Conservation (phyloP, 495 filamentous ascomycete genomes). For the Tuber magnatum region DNA sequence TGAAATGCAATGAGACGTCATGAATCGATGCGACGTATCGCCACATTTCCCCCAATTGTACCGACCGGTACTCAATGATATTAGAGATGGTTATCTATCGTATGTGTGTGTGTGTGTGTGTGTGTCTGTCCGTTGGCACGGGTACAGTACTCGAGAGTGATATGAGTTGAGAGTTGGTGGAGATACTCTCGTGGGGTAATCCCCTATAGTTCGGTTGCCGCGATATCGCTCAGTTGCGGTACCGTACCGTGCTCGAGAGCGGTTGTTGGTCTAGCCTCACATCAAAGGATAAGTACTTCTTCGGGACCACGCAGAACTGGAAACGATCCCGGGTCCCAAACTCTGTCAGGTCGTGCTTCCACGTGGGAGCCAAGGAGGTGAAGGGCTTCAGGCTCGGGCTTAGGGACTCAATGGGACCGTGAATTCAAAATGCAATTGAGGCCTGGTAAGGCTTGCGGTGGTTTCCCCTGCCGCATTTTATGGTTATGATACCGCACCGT, state of each 20-base stretch:
- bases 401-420: neutral
- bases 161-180: neutral
- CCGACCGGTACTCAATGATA: neutral
- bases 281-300: neutral
- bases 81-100: neutral
- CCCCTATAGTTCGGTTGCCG: neutral
- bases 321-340: neutral
- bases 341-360: neutral
- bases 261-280: neutral
- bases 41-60: neutral
- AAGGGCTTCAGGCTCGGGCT: neutral
- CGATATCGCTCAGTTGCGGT: neutral
- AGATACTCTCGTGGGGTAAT: neutral
- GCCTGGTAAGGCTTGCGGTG: neutral
- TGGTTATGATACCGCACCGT: no score
- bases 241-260: neutral
- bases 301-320: neutral
- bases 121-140: no score
- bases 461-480: neutral
- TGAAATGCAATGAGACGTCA: neutral
- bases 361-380: neutral
- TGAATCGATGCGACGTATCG: neutral
- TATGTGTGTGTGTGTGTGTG: neutral
- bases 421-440: neutral
- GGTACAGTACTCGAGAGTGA: no score